These are phyloP conservation scores for Elasticomyces elasticus DNA, from an alignment of 495 filamentous ascomycete species.

Conservation along the genomic window DNA sequence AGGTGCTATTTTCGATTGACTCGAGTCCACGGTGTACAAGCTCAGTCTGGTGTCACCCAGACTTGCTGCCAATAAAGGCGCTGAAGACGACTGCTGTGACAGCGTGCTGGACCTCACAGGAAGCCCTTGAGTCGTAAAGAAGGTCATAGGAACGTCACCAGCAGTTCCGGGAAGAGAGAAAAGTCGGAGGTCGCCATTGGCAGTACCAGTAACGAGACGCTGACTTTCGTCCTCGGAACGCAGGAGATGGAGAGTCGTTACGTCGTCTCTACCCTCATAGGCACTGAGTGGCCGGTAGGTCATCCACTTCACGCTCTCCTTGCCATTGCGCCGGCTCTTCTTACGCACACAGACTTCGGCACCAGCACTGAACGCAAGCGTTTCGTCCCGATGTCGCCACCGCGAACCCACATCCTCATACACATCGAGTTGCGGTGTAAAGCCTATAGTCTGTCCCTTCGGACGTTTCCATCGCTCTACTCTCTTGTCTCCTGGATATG, in stretches of 20 bases:
- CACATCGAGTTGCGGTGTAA: constrained; percentile 51
- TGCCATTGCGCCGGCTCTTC: constrained; percentile 24
- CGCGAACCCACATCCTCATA: constrained; percentile 42
- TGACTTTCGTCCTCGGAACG: constrained; percentile 34
- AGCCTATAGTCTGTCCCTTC: constrained; percentile 53
- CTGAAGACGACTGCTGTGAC: neutral
- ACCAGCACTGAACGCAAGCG: constrained; percentile 53
- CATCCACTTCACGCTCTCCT: constrained; percentile 34
- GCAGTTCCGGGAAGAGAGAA: constrained; percentile 21
- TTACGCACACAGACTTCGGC: constrained; percentile 44
- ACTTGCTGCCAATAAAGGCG: constrained; percentile 24
- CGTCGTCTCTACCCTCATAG: constrained; percentile 53
- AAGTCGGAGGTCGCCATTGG: constrained; percentile 35
- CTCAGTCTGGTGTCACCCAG: constrained; percentile 23
- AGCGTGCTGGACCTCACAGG: constrained; percentile 13
- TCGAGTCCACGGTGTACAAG: constrained; percentile 35
- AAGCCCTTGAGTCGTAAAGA: constrained; percentile 19
- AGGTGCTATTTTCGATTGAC: constrained; percentile 30
- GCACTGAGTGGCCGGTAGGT: constrained; percentile 43
- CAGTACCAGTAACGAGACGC: constrained; percentile 36
- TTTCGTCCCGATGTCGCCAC: constrained; percentile 48
- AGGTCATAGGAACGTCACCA: constrained; percentile 5
- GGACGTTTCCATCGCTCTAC: constrained; percentile 25
- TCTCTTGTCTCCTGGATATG: constrained; percentile 19
- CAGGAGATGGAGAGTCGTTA: constrained; percentile 48